A percentile compares a stretch with the other conserved stretches of the same genome.
phyloP scores from a whole-genome alignment of 2,329 filamentous ascomycete genomes.

The Lecanicillium sp. region DNA sequence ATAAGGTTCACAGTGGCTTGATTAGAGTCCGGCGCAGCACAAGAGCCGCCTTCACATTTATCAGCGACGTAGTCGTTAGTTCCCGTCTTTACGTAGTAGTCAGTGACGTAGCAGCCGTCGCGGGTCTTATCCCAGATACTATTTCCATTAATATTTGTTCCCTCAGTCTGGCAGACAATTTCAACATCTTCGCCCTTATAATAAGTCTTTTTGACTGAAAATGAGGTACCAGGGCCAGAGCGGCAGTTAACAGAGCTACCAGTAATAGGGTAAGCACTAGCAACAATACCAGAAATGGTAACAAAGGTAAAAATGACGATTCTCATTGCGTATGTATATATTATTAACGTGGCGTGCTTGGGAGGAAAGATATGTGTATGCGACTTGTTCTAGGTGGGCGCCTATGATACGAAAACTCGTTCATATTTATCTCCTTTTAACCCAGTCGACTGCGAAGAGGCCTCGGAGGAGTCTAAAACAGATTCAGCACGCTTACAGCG shows the following conservation, averaged over 20 bases:
- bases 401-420: no score
- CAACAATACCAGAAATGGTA: no score
- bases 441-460: no score
- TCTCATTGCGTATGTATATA: no score
- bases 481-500: no score
- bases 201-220: slow-evolving; percentile 8
- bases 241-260: slow-evolving; percentile 10
- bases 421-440: no score
- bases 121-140: slow-evolving; percentile 11
- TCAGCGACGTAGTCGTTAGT: slow-evolving; percentile 8
- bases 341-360: no score
- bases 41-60: slow-evolving; percentile 1
- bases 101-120: slow-evolving; percentile 11
- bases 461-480: no score
- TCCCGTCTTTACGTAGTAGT: slow-evolving; percentile 12
- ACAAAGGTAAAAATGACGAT: no score
- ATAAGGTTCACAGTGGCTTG: slow-evolving; percentile 1
- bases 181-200: slow-evolving; percentile 9
- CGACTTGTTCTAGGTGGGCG: no score
- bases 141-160: slow-evolving; percentile 8
- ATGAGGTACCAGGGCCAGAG: slow-evolving; percentile 8
- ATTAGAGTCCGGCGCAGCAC: not conserved
- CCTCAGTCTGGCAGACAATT: slow-evolving; percentile 11
- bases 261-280: slow-evolving; percentile 7
- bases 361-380: no score